Conservation (phyloP, 192 early-diverging fungal species). For the Backusella tuberculispora region DNA sequence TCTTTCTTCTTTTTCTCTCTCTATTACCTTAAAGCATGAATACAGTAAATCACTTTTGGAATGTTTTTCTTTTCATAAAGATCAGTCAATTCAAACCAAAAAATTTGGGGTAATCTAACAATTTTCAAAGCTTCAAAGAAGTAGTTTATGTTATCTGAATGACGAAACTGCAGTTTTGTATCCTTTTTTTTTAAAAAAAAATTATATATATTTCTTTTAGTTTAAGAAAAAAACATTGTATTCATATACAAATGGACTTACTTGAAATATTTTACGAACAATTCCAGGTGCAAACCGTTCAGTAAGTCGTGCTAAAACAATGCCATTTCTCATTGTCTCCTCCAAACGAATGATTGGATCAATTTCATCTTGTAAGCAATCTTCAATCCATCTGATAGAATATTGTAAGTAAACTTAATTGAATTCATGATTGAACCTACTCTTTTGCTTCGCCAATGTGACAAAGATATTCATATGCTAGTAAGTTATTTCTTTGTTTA, state of each 20-base stretch:
- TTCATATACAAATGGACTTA: not conserved
- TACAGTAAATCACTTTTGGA: conserved; percentile 98
- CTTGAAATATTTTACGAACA: conserved; percentile 42
- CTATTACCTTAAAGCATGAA: conserved; percentile 87
- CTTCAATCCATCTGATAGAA: conserved; percentile 87
- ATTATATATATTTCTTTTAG: not conserved
- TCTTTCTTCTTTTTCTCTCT: not conserved
- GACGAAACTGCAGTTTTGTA: conserved; percentile 84
- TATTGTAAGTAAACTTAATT: not conserved
- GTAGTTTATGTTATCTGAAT: conserved; percentile 99
- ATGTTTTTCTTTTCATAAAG: conserved; percentile 99
- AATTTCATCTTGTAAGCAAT: conserved; percentile 84
- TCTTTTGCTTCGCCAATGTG: conserved; percentile 99
- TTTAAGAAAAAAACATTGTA: not conserved
- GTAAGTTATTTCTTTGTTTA: conserved; percentile 84
- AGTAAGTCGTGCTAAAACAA: conserved; percentile 91
- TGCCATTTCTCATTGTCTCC: conserved; percentile 93
- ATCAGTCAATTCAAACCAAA: conserved; percentile 98
- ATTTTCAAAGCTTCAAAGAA: conserved; percentile 82
- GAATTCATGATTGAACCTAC: conserved; percentile 47
- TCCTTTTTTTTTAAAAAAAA: not conserved
- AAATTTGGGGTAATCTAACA: conserved; percentile 87
- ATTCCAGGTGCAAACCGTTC: conserved; percentile 79
- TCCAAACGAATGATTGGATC: conserved; percentile 81
- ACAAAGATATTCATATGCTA: conserved; percentile 99